Conservation (phyloP, 2,329 filamentous ascomycete genomes). For the Ophiocordyceps camponoti-floridani region DNA sequence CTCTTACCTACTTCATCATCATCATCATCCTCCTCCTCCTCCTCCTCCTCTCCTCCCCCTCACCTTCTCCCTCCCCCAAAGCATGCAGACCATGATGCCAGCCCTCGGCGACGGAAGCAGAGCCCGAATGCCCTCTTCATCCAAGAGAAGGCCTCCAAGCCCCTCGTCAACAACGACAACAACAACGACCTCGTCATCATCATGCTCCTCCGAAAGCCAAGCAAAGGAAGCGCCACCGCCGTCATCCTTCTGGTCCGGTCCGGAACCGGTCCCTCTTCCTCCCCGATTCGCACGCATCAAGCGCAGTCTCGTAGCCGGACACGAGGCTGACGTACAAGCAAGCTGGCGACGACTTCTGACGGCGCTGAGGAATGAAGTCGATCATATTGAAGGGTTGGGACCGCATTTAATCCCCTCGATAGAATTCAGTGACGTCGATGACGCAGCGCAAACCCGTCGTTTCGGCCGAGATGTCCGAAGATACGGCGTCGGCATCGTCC, state of each 20-base stretch:
- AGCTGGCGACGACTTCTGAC: conserved; percentile 36
- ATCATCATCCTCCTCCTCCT: neutral
- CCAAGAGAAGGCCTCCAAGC: neutral
- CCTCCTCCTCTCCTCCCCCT: neutral
- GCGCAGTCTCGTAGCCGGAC: conserved; percentile 31
- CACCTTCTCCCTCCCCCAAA: neutral
- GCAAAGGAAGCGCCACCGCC: neutral
- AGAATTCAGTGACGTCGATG: conserved; percentile 30
- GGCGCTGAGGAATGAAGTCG: conserved; percentile 31
- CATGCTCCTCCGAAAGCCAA: neutral
- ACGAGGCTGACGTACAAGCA: conserved; percentile 33
- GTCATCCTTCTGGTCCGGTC: conserved; percentile 35
- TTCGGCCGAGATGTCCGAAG: conserved; percentile 41
- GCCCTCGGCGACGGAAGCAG: neutral
- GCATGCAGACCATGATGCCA: neutral
- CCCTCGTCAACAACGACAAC: neutral
- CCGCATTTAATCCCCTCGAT: conserved; percentile 36
- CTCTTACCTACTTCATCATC: neutral
- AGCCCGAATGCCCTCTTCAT: neutral
- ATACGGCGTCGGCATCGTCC: conserved; percentile 46
- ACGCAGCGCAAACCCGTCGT: conserved; percentile 26
- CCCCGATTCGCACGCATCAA: conserved; percentile 39
- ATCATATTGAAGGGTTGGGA: conserved; percentile 30
- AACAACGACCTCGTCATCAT: too few relatives aligned
- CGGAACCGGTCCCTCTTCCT: conserved; percentile 38